These are phyloP conservation scores for Penicillium sp. DNA, from an alignment of 2,329 filamentous ascomycete genomes.

Conservation along the genomic window DNA sequence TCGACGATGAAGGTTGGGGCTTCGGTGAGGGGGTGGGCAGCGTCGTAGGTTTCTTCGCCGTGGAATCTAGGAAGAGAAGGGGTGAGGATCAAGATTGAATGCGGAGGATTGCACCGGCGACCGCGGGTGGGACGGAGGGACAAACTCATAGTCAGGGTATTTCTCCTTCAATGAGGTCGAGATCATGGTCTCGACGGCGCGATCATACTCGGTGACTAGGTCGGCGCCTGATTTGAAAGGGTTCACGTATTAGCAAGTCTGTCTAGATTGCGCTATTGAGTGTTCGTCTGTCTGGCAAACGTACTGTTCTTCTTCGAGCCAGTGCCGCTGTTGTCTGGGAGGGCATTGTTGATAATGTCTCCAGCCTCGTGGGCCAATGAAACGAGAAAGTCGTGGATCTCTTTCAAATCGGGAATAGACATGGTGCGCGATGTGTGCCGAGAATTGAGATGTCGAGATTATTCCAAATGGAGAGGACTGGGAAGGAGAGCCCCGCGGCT, in stretches of 20 bases:
- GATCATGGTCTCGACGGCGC: constrained; percentile 61
- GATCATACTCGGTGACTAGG: constrained; percentile 65
- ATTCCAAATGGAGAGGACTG: neutral
- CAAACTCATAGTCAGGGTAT: constrained; percentile 56
- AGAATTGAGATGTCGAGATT: neutral
- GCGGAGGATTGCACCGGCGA: neutral
- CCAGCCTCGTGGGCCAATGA: constrained; percentile 44
- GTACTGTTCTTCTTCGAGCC: constrained; percentile 51
- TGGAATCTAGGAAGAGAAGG: constrained; percentile 46
- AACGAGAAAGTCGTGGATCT: constrained; percentile 47
- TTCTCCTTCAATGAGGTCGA: constrained; percentile 51
- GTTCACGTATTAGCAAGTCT: neutral
- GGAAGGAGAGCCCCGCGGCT: neutral
- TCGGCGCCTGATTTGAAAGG: constrained; percentile 52
- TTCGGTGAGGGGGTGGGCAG: constrained; percentile 52
- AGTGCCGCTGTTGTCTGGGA: constrained; percentile 39
- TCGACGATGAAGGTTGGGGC: constrained; percentile 64
- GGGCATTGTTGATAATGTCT: constrained; percentile 45
- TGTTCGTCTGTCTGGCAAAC: constrained; percentile 5
- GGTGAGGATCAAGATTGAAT: neutral
- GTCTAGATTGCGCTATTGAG: neutral
- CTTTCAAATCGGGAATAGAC: constrained; percentile 31
- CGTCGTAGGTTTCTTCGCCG: constrained; percentile 63
- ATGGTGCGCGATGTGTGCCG: constrained; percentile 7
- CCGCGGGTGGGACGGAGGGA: constrained; percentile 11